Evolutionary conservation across 2,329 filamentous ascomycete genomes (phyloP), one percentile per base, ranked within the genome.

Genomic region (Geosmithia putterillii): DNA sequence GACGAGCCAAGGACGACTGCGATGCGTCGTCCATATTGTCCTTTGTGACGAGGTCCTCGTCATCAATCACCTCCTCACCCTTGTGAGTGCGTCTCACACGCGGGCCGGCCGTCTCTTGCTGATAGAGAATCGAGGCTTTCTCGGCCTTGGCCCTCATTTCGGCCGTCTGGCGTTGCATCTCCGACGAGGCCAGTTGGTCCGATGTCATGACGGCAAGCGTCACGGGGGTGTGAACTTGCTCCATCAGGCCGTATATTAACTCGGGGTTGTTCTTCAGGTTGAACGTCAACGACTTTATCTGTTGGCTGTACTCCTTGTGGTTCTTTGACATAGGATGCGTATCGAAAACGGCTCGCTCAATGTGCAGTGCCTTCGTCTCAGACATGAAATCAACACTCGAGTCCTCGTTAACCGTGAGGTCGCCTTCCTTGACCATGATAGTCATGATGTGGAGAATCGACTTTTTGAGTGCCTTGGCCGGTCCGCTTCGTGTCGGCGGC

Each of bases 11-110:
- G 18, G 46, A 47, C 8, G 62, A 60, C 17, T 57, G 52, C 8
- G 58, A 58, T n/a, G 57, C 54, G 20, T 65, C 60, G 32, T 55
- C 58, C 12, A 53, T 56, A 7, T 34, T 46, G 35, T 43, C 44
- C 2, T 45, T 41, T 17, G 50, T 46, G n/a, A 61, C 47, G 34
- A 63, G 58, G n/a, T 64, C 70, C 28, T 94, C 86, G 39, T 83
- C 79, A 48, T 90, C 88, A 15, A 96, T 74, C 15, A 95, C 62
- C 57, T 96, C 92, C 46, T 95, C 89, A 12, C 92, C 92, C 61
- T 96, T 96, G 66, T 96, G 90, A 2, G 90, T 95, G 51, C 86
- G 80, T 53, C 88, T 77, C 45, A 95, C 81, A 3, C 88, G 79
- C 4, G 89, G 87, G 41, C 77, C 73, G 1, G 60, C 73, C 2